phyloP scores from a whole-genome alignment of 768 basidiomycete species.

The Tricholoma hemisulphureum region DNA sequence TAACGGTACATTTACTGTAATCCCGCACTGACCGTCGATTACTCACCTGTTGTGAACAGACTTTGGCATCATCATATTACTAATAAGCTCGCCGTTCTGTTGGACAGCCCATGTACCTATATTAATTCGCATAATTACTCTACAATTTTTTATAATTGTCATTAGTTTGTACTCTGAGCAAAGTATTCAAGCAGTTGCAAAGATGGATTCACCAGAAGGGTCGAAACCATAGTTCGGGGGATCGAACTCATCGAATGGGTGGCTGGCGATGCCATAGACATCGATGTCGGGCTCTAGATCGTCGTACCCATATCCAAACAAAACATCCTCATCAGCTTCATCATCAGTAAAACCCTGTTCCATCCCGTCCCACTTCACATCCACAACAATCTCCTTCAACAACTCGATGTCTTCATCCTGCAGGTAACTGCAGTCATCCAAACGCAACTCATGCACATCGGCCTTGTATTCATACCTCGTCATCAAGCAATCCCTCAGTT shows the following conservation, averaged over 20 bases:
- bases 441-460: slow-evolving; percentile 25
- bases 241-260: background rate
- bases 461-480: slow-evolving; percentile 31
- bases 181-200: too few relatives aligned
- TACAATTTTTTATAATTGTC: too few relatives aligned
- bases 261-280: background rate
- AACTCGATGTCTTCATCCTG: slow-evolving; percentile 17
- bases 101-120: too few relatives aligned
- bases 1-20: background rate
- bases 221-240: background rate
- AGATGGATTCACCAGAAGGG: background rate
- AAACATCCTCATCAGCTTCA: slow-evolving; percentile 9
- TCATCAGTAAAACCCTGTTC: slow-evolving; percentile 25
- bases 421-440: slow-evolving; percentile 28
- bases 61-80: too few relatives aligned
- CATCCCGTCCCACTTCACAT: slow-evolving; percentile 36
- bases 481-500: slow-evolving; percentile 25
- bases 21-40: too few relatives aligned
- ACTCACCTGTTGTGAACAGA: too few relatives aligned
- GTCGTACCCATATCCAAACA: slow-evolving; percentile 11
- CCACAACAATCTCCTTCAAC: slow-evolving; percentile 28
- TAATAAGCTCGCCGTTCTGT: too few relatives aligned
- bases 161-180: too few relatives aligned
- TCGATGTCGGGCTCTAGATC: slow-evolving; percentile 11
- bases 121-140: too few relatives aligned